Conservation (phyloP, 768 basidiomycete species). For the Pisolithus orientalis region DNA sequence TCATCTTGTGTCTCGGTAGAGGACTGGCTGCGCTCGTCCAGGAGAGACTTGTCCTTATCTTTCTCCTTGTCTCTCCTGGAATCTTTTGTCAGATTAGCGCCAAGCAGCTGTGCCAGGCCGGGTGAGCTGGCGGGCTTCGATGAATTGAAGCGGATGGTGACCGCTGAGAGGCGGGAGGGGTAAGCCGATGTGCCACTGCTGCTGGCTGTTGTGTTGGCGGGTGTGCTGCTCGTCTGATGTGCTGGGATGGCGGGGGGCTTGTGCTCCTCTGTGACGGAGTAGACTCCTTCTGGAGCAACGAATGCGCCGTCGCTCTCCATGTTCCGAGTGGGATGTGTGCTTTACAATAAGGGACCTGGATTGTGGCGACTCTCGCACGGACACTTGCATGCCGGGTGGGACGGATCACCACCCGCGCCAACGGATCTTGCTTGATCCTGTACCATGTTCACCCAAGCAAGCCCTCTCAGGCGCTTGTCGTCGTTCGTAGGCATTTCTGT, state of each 20-base stretch:
- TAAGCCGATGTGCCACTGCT: no score
- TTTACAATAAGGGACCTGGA: not conserved
- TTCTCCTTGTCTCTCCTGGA: slow-evolving; percentile 49
- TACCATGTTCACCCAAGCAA: slow-evolving; percentile 16
- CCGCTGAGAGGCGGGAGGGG: slow-evolving; percentile 58
- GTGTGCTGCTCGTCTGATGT: slow-evolving; percentile 25
- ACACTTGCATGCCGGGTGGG: not conserved
- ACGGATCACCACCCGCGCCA: no score
- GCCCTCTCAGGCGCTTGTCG: not conserved
- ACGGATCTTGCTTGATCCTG: slow-evolving; percentile 24
- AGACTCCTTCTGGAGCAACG: slow-evolving; percentile 86
- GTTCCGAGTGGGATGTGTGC: not conserved
- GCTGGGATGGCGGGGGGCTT: slow-evolving; percentile 50
- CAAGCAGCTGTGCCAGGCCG: slow-evolving; percentile 62
- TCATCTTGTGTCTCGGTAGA: slow-evolving; percentile 78
- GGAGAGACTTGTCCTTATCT: slow-evolving; percentile 30
- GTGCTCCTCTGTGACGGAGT: slow-evolving; percentile 83
- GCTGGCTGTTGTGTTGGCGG: slow-evolving; percentile 22
- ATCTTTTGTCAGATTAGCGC: slow-evolving; percentile 54
- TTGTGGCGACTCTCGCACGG: no score
- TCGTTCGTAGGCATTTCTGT: no score
- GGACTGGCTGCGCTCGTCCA: slow-evolving; percentile 68
- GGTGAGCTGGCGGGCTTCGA: slow-evolving; percentile 48
- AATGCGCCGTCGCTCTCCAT: slow-evolving; percentile 86
- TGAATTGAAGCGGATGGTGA: slow-evolving; percentile 57